Base-by-base conservation (phyloP, 1,284 basidiomycete species). In the Ceratorhiza oryzae-sativae region DNA sequence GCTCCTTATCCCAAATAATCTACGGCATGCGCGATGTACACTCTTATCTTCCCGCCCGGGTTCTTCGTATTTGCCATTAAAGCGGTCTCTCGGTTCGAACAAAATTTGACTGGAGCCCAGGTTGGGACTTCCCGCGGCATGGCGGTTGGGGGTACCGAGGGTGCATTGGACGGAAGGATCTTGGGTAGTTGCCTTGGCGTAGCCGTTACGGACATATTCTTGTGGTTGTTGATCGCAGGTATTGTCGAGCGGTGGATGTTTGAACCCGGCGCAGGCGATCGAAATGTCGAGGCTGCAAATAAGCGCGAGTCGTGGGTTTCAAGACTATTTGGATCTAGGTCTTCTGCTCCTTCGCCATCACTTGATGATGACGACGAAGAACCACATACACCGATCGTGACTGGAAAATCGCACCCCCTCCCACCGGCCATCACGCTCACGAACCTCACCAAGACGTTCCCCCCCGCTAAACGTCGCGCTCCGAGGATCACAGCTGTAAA, bases 21-120 rank as follows among this genome's bases (percentile, higher is more conserved):
- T 83, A 83, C 80, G 1, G 82, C 81, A 1, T 86, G 86, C 6
- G 85, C 87, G 68, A 81, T 92, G 36, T 88, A 90, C 76, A 86
- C 88, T 0, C 77, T 94, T 61, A 79, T 93, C 45, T 91, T 93
- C 77, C 92, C 91, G 0, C 88, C 91, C 0, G 85, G 86, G 12
- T 92, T 87, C 78, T 92, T 90, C 76, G 84, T 91, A 18, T 93
- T 91, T 75, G 86, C 87, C n/a, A 71, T 73, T 32, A 61, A 63
- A 20, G 70, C 72, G 32, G 55, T 73, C 15, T 49, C 55, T 12
- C 68, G 45, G 0, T 68, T 60, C 56, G 71, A 65, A 39, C 25
- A 39, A 12, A 23, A 61, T 12, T 27, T 36, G 3, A 49, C 20
- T 42, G 42, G 10, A 25, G 62, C 65, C 1, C 49, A 45, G 18